Conservation (phyloP, 768 basidiomycete species). For the Pseudohyphozyma bogoriensis region DNA sequence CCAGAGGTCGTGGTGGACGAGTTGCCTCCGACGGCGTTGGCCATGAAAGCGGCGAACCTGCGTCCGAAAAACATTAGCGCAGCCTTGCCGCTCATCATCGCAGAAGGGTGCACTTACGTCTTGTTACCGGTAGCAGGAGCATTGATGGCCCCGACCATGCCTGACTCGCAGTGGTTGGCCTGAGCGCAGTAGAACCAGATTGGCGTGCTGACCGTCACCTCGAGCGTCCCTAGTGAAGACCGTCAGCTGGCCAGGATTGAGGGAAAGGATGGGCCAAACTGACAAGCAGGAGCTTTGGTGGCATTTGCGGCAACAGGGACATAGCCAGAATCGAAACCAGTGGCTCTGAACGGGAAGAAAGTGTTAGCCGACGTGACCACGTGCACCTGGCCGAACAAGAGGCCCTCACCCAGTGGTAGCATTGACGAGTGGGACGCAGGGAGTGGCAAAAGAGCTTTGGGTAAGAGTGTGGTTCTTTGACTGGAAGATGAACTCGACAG, state of each 20-base stretch:
- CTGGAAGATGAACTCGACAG: background rate
- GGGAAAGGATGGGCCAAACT: too few relatives aligned
- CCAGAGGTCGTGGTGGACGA: background rate
- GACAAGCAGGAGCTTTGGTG: background rate
- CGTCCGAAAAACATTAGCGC: too few relatives aligned
- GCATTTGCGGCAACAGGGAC: background rate
- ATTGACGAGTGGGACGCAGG: background rate
- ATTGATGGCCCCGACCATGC: conserved; percentile 3
- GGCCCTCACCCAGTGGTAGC: background rate
- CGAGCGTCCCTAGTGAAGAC: too few relatives aligned
- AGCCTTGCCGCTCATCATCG: too few relatives aligned
- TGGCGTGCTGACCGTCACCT: background rate
- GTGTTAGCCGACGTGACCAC: too few relatives aligned
- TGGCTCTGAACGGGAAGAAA: background rate
- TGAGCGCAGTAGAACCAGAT: background rate
- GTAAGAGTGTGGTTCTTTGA: background rate
- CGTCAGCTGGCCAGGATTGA: too few relatives aligned
- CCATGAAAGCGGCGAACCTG: background rate
- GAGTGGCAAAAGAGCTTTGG: background rate
- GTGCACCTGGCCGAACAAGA: too few relatives aligned
- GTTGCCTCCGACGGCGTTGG: background rate
- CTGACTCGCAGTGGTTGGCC: background rate
- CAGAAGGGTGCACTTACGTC: too few relatives aligned
- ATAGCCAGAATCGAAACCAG: background rate
- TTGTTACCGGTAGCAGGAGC: background rate